Conservation (phyloP, 805 yeast species). For the Suhomyces emberorum region DNA sequence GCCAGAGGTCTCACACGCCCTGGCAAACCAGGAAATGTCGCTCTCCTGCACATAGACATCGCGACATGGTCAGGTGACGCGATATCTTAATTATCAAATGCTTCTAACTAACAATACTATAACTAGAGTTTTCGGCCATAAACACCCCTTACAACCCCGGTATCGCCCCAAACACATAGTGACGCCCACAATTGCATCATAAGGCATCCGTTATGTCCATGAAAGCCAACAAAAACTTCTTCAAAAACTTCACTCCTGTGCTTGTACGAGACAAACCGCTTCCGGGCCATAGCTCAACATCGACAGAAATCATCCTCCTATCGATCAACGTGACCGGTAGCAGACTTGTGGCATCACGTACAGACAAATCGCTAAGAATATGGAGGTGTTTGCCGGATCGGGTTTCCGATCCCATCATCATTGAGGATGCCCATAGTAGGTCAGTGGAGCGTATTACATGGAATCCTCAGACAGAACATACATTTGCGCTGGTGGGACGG, state of each 20-base stretch:
- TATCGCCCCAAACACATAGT: too few relatives aligned
- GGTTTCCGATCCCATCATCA: constrained; percentile 34
- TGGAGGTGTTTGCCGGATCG: constrained; percentile 31
- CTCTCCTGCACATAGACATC: too few relatives aligned
- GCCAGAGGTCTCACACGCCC: too few relatives aligned
- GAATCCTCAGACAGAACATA: constrained; percentile 46
- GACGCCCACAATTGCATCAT: too few relatives aligned
- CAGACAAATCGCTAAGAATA: constrained; percentile 41
- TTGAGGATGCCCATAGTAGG: constrained; percentile 40
- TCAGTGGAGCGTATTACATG: constrained; percentile 44
- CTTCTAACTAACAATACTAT: too few relatives aligned
- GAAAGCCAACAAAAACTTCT: constrained; percentile 6
- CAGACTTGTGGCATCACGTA: constrained; percentile 39
- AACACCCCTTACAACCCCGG: too few relatives aligned
- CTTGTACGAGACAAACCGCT: constrained; percentile 12
- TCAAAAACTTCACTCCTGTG: constrained; percentile 6
- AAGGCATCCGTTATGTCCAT: neutral
- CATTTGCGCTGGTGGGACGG: constrained; percentile 48
- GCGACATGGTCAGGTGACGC: too few relatives aligned
- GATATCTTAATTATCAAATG: too few relatives aligned
- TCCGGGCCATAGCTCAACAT: constrained; percentile 13
- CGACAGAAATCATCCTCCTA: constrained; percentile 33
- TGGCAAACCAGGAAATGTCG: too few relatives aligned
- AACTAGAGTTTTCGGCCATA: too few relatives aligned
- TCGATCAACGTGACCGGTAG: constrained; percentile 43